Evolutionary conservation across 139 green algal species (phyloP).

Genomic region (Spirogloea muscicola): DNA sequence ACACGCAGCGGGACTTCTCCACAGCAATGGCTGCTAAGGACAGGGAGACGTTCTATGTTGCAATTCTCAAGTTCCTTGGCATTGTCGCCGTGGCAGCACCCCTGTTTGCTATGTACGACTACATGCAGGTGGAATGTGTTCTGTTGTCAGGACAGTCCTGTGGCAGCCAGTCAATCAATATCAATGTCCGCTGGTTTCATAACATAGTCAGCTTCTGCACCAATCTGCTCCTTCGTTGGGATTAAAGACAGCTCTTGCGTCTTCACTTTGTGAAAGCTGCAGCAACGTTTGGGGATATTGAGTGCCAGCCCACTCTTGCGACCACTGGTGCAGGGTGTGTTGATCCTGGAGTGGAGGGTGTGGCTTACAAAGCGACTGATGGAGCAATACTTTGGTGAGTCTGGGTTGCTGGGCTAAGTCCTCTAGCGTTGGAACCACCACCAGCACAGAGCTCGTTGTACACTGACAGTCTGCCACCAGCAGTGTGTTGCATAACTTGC

Average conservation of each 20-base stretch:
- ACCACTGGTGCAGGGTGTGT: constrained; percentile 50
- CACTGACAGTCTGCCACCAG: too few species aligned
- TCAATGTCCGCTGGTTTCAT: too few species aligned
- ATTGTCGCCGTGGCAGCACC: constrained; percentile 68
- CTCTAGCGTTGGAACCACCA: background rate
- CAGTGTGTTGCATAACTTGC: background rate
- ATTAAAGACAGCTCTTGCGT: too few species aligned
- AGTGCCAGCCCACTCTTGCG: too few species aligned
- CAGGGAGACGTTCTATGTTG: constrained; percentile 58
- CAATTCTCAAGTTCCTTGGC: constrained; percentile 60
- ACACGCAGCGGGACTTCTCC: constrained; percentile 63
- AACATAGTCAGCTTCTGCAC: too few species aligned
- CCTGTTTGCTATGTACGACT: constrained; percentile 57
- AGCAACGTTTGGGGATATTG: too few species aligned
- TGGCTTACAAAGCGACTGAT: constrained; percentile 54
- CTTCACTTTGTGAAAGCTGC: too few species aligned
- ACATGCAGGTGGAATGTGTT: constrained; percentile 43
- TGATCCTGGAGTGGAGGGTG: constrained; percentile 62
- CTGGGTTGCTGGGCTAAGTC: background rate
- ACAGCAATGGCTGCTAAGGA: constrained; percentile 68
- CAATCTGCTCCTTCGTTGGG: too few species aligned
- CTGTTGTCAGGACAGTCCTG: too few species aligned
- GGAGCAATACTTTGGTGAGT: constrained; percentile 57
- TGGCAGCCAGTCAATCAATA: too few species aligned
- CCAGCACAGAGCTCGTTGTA: background rate